A percentile compares a stretch with the other conserved stretches of the same genome.
These are phyloP conservation scores for Aspergillus cavernicola DNA, from an alignment of 495 filamentous ascomycete genomes.

Conservation along the genomic window DNA sequence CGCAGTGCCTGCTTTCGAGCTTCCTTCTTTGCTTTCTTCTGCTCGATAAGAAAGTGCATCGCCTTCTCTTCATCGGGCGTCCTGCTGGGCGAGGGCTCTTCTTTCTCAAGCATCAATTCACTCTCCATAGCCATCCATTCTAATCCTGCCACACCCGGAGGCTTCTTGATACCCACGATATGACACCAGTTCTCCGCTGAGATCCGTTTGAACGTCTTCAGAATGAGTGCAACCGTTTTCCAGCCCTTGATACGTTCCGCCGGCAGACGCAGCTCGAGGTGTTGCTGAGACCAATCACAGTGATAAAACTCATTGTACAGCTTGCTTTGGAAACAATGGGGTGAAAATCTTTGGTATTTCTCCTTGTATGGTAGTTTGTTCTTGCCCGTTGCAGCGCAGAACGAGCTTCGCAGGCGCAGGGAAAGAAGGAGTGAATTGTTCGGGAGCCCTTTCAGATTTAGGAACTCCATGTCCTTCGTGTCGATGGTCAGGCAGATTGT, in stretches of 20 bases:
- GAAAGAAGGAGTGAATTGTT: slow-evolving; percentile 29
- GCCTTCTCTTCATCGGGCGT: neutral
- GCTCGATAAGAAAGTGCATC: slow-evolving; percentile 1
- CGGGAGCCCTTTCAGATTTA: slow-evolving; percentile 27
- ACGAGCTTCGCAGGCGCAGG: slow-evolving; percentile 11
- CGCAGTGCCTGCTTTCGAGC: neutral
- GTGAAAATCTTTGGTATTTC: slow-evolving; percentile 19
- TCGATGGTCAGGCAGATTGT: slow-evolving; percentile 13
- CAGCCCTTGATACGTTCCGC: slow-evolving; percentile 19
- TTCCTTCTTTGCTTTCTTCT: slow-evolving; percentile 5
- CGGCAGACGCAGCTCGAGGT: slow-evolving; percentile 24
- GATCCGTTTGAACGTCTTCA: slow-evolving; percentile 28
- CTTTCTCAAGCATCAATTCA: slow-evolving; percentile 1
- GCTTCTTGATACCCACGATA: slow-evolving; percentile 13
- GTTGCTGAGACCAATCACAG: slow-evolving; percentile 13
- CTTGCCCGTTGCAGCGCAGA: slow-evolving; percentile 12
- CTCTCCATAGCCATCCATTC: slow-evolving; percentile 22
- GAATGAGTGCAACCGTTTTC: slow-evolving; percentile 30
- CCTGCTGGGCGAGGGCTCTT: neutral
- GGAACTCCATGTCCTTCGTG: slow-evolving; percentile 18
- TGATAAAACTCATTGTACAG: slow-evolving; percentile 21
- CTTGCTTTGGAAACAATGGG: slow-evolving; percentile 7
- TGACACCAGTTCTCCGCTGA: slow-evolving; percentile 21
- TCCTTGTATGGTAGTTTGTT: slow-evolving; percentile 15
- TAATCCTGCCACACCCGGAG: slow-evolving; percentile 18